A percentile compares a stretch with the other conserved stretches of the same genome.
phyloP scores from a whole-genome alignment of 345 rosid genomes.

The Erodium maritimum region DNA sequence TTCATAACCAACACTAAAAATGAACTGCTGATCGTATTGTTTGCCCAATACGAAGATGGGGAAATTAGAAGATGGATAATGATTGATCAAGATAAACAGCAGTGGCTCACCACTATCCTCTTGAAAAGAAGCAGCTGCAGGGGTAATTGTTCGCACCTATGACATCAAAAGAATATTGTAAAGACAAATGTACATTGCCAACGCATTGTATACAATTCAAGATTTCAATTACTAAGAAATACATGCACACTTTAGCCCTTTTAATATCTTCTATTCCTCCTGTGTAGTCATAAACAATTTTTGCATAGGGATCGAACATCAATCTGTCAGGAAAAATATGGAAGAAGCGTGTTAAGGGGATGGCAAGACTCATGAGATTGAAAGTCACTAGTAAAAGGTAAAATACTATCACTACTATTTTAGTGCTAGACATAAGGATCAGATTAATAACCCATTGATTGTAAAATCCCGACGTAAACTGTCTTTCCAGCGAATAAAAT shows the following conservation, averaged over 20 bases:
- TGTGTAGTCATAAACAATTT: conserved; percentile 67
- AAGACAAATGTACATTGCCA: conserved; percentile 11
- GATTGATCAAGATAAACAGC: background rate
- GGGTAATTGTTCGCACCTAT: conserved; percentile 36
- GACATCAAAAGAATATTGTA: background rate
- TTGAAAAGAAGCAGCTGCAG: conserved; percentile 34
- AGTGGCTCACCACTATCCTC: conserved; percentile 53
- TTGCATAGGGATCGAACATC: conserved; percentile 86
- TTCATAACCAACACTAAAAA: background rate
- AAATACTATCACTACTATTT: background rate
- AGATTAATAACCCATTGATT: conserved; percentile 53
- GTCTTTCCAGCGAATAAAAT: conserved; percentile 63
- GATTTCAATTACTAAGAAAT: conserved; percentile 21
- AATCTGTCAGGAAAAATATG: conserved; percentile 40
- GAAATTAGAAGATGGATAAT: background rate
- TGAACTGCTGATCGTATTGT: background rate
- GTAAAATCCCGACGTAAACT: conserved; percentile 86
- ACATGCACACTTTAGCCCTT: conserved; percentile 90
- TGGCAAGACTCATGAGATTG: background rate
- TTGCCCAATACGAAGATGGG: background rate
- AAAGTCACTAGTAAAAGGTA: too few relatives aligned
- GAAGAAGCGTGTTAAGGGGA: background rate
- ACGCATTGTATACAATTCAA: conserved; percentile 7
- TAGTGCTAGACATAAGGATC: background rate
- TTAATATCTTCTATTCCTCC: conserved; percentile 85